phyloP scores from a whole-genome alignment of 768 basidiomycete genomes.

The Boletus huronensis region DNA sequence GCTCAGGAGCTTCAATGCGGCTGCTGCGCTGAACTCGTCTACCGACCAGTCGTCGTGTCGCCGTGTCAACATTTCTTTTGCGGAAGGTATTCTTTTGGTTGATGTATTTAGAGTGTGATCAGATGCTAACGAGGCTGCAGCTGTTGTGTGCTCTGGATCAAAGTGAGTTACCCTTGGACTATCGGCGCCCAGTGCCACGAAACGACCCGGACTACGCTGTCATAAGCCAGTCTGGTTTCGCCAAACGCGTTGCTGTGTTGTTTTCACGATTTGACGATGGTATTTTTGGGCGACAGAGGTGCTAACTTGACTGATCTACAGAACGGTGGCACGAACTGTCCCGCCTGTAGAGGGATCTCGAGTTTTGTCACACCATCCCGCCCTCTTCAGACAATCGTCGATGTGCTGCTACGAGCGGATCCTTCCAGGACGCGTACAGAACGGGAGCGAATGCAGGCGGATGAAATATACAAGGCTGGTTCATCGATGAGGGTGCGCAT shows the following conservation, averaged over 20 bases:
- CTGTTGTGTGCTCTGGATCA: constrained; percentile 81
- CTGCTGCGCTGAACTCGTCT: constrained; percentile 79
- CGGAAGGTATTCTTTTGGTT: constrained; percentile 57
- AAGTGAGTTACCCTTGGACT: constrained; percentile 49
- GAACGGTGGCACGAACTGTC: constrained; percentile 86
- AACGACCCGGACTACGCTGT: background rate
- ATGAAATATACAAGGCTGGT: constrained; percentile 70
- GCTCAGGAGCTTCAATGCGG: constrained; percentile 79
- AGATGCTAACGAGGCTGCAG: constrained; percentile 51
- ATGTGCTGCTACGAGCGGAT: constrained; percentile 65
- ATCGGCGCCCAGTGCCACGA: background rate
- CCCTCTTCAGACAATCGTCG: constrained; percentile 67
- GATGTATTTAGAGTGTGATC: background rate
- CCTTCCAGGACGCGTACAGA: constrained; percentile 66
- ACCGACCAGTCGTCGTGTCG: constrained; percentile 75
- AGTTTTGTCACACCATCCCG: constrained; percentile 70
- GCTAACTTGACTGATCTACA: constrained; percentile 31
- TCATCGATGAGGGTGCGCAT: constrained; percentile 57
- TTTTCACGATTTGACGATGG: background rate
- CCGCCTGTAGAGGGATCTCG: constrained; percentile 72
- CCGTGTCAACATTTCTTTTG: constrained; percentile 93
- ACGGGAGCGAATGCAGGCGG: constrained; percentile 75
- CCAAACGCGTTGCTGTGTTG: background rate
- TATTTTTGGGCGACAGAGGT: background rate
- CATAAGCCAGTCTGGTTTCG: background rate